These are phyloP conservation scores for Pelagophyceae sp. DNA, from an alignment of 352 stramenopile genomes.

Conservation along the genomic window DNA sequence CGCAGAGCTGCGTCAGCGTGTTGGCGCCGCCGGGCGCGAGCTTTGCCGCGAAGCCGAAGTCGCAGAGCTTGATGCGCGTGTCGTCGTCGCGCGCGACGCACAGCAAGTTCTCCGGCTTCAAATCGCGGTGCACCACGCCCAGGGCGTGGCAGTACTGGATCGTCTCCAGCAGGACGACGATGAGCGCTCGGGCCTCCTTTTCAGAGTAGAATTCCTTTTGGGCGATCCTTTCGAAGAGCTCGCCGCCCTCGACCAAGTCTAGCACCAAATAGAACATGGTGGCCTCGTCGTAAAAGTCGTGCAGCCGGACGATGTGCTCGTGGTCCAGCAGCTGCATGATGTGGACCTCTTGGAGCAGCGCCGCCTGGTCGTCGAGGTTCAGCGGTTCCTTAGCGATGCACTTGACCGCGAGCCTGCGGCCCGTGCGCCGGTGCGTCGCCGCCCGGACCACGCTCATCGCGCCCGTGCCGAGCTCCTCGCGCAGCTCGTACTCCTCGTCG, in stretches of 20 bases:
- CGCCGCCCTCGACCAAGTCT: conserved; percentile 74
- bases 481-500: background rate
- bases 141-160: conserved; percentile 72
- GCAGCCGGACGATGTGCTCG: conserved; percentile 68
- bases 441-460: background rate
- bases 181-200: conserved; percentile 62
- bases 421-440: background rate
- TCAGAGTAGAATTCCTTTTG: conserved; percentile 80
- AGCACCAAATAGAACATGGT: conserved; percentile 83
- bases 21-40: too few relatives aligned
- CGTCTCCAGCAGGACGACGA: conserved; percentile 65
- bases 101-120: conserved; percentile 61
- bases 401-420: background rate
- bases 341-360: background rate
- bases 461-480: background rate
- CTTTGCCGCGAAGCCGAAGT: conserved; percentile 32
- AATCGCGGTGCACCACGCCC: conserved; percentile 75
- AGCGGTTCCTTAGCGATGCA: background rate
- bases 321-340: conserved; percentile 47
- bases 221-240: conserved; percentile 83
- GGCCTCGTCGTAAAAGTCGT: conserved; percentile 70
- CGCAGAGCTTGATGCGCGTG: conserved; percentile 25
- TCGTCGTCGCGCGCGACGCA: conserved; percentile 28
- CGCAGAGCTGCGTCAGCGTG: conserved; percentile 74
- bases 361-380: background rate